phyloP scores from a whole-genome alignment of 352 stramenopile genomes.

The Phytophthora litchii region DNA sequence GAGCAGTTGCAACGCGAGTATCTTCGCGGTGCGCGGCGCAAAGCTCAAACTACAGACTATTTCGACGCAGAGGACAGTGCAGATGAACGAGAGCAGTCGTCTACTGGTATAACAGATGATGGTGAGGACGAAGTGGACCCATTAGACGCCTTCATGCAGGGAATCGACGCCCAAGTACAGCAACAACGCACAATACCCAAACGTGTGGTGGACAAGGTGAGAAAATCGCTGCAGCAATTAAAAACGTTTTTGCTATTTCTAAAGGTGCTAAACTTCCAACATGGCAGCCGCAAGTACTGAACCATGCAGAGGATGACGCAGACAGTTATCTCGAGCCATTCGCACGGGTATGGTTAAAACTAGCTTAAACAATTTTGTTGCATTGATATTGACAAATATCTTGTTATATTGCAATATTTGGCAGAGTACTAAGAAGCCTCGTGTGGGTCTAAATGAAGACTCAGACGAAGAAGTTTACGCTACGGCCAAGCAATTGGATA shows the following conservation, averaged over 20 bases:
- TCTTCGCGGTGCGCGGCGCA: constrained; percentile 60
- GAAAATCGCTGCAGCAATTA: not conserved
- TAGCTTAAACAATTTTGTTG: not conserved
- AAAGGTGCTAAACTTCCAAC: not conserved
- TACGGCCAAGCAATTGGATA: constrained; percentile 54
- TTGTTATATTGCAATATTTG: constrained; percentile 1
- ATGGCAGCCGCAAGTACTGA: constrained; percentile 39
- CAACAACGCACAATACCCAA: constrained; percentile 37
- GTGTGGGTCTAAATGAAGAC: constrained; percentile 34
- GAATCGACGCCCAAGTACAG: constrained; percentile 79
- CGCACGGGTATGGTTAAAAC: constrained; percentile 31
- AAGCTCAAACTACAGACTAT: constrained; percentile 53
- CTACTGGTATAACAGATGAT: not conserved
- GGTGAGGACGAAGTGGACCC: constrained; percentile 75
- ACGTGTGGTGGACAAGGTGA: constrained; percentile 45
- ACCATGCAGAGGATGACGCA: constrained; percentile 38
- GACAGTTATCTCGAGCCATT: constrained; percentile 41
- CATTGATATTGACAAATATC: not conserved
- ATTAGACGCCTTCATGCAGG: constrained; percentile 85
- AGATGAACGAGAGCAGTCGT: constrained; percentile 13
- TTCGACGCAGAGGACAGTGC: constrained; percentile 74
- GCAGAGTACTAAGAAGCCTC: constrained; percentile 49
- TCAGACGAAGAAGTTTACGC: constrained; percentile 85
- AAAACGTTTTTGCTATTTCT: constrained; percentile 9
- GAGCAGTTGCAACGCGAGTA: constrained; percentile 61